A percentile compares a stretch with the other conserved stretches of the same genome.
phyloP scores from a whole-genome alignment of 192 early-diverging fungal species.

The Polychytrium aggregatum region DNA sequence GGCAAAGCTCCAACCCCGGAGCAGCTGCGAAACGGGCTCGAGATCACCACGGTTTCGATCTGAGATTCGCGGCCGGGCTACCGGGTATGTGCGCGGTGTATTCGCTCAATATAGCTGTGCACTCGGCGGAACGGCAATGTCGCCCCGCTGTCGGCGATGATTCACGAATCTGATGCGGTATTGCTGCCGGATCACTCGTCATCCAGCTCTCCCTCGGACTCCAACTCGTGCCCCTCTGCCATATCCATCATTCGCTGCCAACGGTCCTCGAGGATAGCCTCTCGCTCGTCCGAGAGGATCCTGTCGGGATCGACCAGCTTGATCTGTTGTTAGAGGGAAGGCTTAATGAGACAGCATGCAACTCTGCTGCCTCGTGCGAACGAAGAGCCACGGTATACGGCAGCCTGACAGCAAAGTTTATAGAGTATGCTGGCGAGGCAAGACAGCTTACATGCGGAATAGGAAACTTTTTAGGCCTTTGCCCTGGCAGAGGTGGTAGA shows the following conservation, averaged over 20 bases:
- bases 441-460: conserved; percentile 22
- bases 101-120: no score
- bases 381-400: no score
- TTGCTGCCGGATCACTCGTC: no score
- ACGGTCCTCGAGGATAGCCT: conserved; percentile 21
- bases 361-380: no score
- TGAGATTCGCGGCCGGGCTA: no score
- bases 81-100: no score
- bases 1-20: conserved; percentile 9
- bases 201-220: no score
- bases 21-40: conserved; percentile 8
- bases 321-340: conserved; percentile 9
- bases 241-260: conserved; percentile 17
- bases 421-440: not conserved
- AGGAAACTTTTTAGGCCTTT: conserved; percentile 23
- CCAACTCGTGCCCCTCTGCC: not conserved
- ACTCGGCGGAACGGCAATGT: no score
- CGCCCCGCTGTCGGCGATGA: no score
- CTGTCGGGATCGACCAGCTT: conserved; percentile 17
- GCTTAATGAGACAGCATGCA: not conserved
- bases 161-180: no score
- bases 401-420: conserved; percentile 2
- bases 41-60: conserved; percentile 11
- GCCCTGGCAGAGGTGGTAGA: conserved; percentile 25
- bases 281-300: conserved; percentile 16